phyloP scores from a whole-genome alignment of 768 basidiomycete genomes.

The Serendipita sp. region DNA sequence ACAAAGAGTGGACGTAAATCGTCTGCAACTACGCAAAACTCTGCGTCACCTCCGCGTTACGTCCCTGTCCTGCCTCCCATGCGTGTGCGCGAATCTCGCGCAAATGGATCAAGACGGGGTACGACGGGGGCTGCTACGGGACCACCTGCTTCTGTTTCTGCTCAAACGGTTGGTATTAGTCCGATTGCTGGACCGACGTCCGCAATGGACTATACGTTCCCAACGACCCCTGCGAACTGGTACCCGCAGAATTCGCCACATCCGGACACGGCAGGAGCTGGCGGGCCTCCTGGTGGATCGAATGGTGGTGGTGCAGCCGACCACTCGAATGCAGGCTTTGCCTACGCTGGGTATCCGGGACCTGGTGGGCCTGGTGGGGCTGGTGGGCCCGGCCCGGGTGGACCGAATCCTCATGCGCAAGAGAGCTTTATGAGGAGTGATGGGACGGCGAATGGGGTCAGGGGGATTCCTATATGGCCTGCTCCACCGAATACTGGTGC shows the following conservation, averaged over 20 bases:
- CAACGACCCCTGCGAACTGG: slow-evolving; percentile 1
- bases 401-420: not conserved
- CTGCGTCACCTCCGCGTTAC: not conserved
- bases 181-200: no score
- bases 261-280: not conserved
- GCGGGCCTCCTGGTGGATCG: not conserved
- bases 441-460: not conserved
- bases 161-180: not conserved
- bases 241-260: not conserved
- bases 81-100: not conserved
- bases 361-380: not conserved
- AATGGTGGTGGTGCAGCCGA: not conserved
- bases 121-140: not conserved
- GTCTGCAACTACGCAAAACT: not conserved
- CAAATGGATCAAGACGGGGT: not conserved
- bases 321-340: not conserved
- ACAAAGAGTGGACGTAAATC: not conserved
- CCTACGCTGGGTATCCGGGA: not conserved
- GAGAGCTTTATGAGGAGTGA: slow-evolving; percentile 1
- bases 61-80: not conserved
- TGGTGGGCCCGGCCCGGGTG: not conserved
- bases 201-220: not conserved
- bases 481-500: not conserved
- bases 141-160: not conserved
- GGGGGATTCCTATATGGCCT: not conserved